Evolutionary conservation across 352 stramenopile genomes (phyloP).

Genomic region (Pythium guiyangense): DNA sequence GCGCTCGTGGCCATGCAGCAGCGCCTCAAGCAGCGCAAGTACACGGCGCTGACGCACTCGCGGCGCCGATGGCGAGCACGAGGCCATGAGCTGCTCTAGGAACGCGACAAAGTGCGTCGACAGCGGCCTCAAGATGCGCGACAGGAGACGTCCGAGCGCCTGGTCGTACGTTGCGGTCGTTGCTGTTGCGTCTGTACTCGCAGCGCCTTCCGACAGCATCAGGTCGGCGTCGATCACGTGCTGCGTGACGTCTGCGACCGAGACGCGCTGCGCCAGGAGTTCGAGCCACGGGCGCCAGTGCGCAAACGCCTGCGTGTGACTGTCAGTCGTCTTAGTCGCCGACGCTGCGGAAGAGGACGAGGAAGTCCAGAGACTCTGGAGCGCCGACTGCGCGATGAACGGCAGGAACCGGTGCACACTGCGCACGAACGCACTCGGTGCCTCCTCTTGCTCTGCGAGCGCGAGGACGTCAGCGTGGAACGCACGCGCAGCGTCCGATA

Average conservation of each 20-base stretch:
- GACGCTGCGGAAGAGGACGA: neutral
- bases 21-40: slow-evolving; percentile 32
- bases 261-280: slow-evolving; percentile 38
- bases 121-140: slow-evolving; percentile 29
- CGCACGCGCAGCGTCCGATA: slow-evolving; percentile 18
- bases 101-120: slow-evolving; percentile 51
- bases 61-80: slow-evolving; percentile 25
- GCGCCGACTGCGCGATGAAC: slow-evolving; percentile 43
- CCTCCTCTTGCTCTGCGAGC: slow-evolving; percentile 25
- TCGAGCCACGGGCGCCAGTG: slow-evolving; percentile 52
- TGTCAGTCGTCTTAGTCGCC: slow-evolving; percentile 8
- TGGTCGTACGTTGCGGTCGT: slow-evolving; percentile 11
- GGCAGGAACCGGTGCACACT: slow-evolving; percentile 46
- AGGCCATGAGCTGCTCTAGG: slow-evolving; percentile 27
- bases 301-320: slow-evolving; percentile 12
- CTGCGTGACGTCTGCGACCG: slow-evolving; percentile 41
- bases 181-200: neutral
- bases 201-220: slow-evolving; percentile 19
- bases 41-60: slow-evolving; percentile 23
- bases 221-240: slow-evolving; percentile 55
- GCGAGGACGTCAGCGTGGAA: slow-evolving; percentile 41
- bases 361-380: slow-evolving; percentile 27
- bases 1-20: slow-evolving; percentile 26
- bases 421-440: slow-evolving; percentile 24
- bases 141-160: slow-evolving; percentile 38